Percentiles rank a stretch among this genome's conserved stretches.
Conservation (phyloP, 192 early-diverging fungal species). For the Dissophora globulifera region DNA sequence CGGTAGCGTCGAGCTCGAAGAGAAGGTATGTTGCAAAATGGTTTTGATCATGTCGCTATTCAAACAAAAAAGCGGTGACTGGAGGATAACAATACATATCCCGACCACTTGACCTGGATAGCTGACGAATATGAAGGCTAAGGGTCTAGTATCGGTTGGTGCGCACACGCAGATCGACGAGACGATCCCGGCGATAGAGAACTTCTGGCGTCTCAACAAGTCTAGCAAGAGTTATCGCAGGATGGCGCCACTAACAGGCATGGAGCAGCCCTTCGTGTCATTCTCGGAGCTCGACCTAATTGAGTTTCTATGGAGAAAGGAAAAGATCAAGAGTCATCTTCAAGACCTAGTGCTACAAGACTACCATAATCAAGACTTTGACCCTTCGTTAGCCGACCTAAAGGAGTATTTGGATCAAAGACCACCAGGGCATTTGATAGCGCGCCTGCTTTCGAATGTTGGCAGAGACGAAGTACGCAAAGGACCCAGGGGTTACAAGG, state of each 20-base stretch:
- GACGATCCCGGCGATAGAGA: too few species aligned
- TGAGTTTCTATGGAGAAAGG: not conserved
- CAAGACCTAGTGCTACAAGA: not conserved
- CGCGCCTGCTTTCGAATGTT: not conserved
- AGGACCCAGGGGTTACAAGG: not conserved
- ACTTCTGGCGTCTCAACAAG: too few species aligned
- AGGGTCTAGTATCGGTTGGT: too few species aligned
- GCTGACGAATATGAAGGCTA: not conserved
- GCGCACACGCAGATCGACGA: too few species aligned
- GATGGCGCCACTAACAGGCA: too few species aligned
- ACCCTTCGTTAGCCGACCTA: not conserved
- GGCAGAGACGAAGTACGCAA: not conserved
- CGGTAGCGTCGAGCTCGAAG: slow-evolving; percentile 3
- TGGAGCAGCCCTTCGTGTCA: too few species aligned
- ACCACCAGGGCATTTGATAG: not conserved
- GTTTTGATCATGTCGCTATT: too few species aligned
- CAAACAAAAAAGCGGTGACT: too few species aligned
- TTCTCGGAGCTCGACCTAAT: too few species aligned
- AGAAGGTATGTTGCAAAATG: too few species aligned
- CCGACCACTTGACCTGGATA: not conserved
- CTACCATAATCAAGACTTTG: not conserved
- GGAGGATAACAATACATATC: too few species aligned
- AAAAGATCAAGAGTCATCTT: not conserved
- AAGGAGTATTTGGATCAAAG: not conserved
- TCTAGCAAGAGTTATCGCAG: too few species aligned